These are phyloP conservation scores for Beauveria brongniartii DNA, from an alignment of 2,329 filamentous ascomycete genomes.

Conservation along the genomic window DNA sequence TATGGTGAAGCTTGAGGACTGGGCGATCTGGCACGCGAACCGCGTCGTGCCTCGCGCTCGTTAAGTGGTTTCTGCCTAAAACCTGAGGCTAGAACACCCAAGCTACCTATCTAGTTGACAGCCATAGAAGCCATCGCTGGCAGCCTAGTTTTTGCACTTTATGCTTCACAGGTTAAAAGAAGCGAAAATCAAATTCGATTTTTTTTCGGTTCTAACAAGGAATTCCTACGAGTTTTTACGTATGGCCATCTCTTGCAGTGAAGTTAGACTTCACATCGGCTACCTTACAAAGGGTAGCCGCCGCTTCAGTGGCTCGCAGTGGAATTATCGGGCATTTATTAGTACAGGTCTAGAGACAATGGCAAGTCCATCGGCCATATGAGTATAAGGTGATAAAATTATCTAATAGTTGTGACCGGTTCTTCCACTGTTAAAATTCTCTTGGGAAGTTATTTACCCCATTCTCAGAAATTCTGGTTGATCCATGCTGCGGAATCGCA, in stretches of 20 bases:
- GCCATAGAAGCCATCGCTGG: too few species aligned
- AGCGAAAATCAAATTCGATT: too few species aligned
- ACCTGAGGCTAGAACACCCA: neutral
- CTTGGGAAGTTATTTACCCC: neutral
- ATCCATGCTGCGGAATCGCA: constrained; percentile 13
- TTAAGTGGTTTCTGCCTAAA: constrained; percentile 6
- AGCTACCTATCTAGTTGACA: neutral
- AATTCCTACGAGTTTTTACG: too few species aligned
- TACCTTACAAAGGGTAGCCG: too few species aligned
- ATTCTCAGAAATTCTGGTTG: constrained; percentile 1
- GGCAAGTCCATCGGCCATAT: neutral
- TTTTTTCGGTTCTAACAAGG: too few species aligned
- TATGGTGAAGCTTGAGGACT: neutral
- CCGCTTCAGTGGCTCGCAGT: too few species aligned
- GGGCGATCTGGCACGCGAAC: neutral
- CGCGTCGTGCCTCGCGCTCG: neutral
- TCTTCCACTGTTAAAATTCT: neutral
- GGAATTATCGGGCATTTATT: too few species aligned
- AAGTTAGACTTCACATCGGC: too few species aligned
- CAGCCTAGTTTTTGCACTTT: too few species aligned
- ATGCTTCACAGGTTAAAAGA: too few species aligned
- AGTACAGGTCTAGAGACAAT: neutral
- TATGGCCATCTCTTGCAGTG: too few species aligned
- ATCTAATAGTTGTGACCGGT: too few species aligned
- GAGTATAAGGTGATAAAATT: neutral